phyloP scores from a whole-genome alignment of 495 filamentous ascomycete species.

The Opeltia flavorubescens region DNA sequence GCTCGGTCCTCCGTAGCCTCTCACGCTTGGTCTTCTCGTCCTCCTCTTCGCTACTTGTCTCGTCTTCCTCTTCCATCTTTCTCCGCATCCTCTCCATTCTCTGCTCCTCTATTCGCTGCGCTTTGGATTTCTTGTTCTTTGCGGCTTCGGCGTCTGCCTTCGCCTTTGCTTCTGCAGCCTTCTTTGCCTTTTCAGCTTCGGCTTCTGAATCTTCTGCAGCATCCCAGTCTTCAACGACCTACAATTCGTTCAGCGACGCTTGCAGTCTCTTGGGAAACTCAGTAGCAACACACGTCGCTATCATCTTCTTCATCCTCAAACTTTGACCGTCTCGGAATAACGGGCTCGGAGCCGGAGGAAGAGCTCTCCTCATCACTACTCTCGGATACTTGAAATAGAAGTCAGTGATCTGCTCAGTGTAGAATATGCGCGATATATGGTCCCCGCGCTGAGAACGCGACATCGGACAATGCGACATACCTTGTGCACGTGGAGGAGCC shows the following conservation, averaged over 20 bases:
- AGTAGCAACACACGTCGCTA: constrained; percentile 54
- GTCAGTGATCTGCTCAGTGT: background rate
- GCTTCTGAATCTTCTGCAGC: constrained; percentile 93
- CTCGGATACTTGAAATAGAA: constrained; percentile 20
- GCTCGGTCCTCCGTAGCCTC: constrained; percentile 60
- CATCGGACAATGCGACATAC: no score
- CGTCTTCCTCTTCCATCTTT: constrained; percentile 38
- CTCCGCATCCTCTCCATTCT: constrained; percentile 28
- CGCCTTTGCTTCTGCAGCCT: constrained; percentile 71
- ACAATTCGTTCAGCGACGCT: constrained; percentile 6
- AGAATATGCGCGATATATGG: background rate
- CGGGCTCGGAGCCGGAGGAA: constrained; percentile 35
- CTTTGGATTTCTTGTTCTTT: constrained; percentile 80
- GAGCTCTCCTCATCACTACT: constrained; percentile 48
- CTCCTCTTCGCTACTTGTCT: constrained; percentile 48
- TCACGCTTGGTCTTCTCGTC: constrained; percentile 58
- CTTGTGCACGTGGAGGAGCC: no score
- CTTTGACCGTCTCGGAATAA: constrained; percentile 47
- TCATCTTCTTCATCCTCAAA: constrained; percentile 90
- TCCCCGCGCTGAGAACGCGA: no score
- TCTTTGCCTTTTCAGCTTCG: constrained; percentile 86
- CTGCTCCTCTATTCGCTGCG: constrained; percentile 76
- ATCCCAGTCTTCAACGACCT: constrained; percentile 96
- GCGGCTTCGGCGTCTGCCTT: constrained; percentile 85
- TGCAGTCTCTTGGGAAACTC: background rate